Evolutionary conservation across 2,329 filamentous ascomycete species (phyloP), one percentile per base, ranked within the genome.

Genomic region (Penicillium sp.): DNA sequence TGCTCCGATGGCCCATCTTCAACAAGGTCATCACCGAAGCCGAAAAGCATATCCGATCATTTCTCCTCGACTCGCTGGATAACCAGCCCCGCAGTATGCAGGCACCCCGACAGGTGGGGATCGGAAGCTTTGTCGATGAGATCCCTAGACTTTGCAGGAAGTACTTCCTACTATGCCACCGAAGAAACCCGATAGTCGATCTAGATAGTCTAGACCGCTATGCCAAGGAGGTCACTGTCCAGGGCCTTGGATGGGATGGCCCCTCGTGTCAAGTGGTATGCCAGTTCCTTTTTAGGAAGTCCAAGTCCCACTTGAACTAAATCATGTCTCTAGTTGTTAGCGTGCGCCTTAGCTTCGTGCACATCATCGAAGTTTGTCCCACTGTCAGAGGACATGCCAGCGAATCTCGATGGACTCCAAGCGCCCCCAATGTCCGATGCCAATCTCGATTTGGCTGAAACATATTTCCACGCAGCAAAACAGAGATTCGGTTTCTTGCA

Each of bases 221-320:
- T 58, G 64, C 64, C 12, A 57, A 59, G 29, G 64, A 67, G 38
- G 62, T 67, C 19, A 65, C 61, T 3, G 43, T 64, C 23, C 65
- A 67, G 35, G 65, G 65, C 9, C 49, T 67, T 40, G 61, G 62
- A 43, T 67, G 64, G 65, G 64, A 67, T 33, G 61, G 62, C 3
- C 64, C 57, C 43, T 67, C 65, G n/a, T 67, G 65, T 51, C 65
- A 64, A 58, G 65, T 67, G 62, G 65, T 67, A 54, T 40, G 65
- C 59, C 31, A 25, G 29, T 27, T 35, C 23, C 19, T 35, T 23
- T 17, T 17, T 43, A 35, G 8, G 15, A 37, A 31, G 13, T 29
- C 13, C 38, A 37, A 25, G 17, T 33, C n/a, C 46, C 40, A 37
- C 17, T 33, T 25, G 29, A 29, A 29, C 50, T 61, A 46, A 52